Evolutionary conservation across 1,284 basidiomycete genomes (phyloP), one percentile per base, ranked within the genome.

Genomic region (Wallemia hederae): DNA sequence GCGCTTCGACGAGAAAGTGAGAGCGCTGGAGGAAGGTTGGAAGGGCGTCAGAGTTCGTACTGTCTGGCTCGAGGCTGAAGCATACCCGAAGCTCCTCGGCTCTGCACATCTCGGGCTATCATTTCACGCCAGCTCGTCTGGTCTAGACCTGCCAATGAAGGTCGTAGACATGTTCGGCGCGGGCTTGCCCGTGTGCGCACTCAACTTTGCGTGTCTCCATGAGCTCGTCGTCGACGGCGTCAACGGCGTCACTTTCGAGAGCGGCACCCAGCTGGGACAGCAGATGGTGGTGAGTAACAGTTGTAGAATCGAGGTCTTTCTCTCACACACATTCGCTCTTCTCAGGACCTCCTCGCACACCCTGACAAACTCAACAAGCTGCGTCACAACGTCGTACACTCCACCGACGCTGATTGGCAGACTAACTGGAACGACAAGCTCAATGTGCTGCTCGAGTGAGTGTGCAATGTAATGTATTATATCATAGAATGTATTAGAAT

Each of bases 131-230:
- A 89, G 85, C 69, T 90, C 86, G 0, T 92, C 87, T 0, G 85
- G 80, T 0, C 72, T 92, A 57, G 94, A 99, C 70, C 74, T 99
- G 60, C 94, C 94, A 1, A 99, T 99, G 94, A 99, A 99, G 71
- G 82, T 99, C 9, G 91, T 99, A 1, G 94, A 99, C 70, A 97
- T 98, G 94, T 94, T 98, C 71, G 94, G 94, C 0, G 97, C 90
- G 65, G 83, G 81, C 1, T 73, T 96, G 60, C 91, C 91, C 0
- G 94, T 97, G 2, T 85, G 91, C 64, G 91, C 94, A 0, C 75
- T 90, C 7, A 76, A 82, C 55, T 99, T 96, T 68, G 73, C 76
- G 34, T 94, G 39, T n/a, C 39, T 49, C 39, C 39, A 49, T n/a
- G 39, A 49, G 22, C 39, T 49, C 11, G 39, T 49, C n/a, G 39